Percentiles rank a stretch among this genome's conserved stretches.
phyloP scores from a whole-genome alignment of 2,329 filamentous ascomycete genomes.

The Cercospora nicotianae region DNA sequence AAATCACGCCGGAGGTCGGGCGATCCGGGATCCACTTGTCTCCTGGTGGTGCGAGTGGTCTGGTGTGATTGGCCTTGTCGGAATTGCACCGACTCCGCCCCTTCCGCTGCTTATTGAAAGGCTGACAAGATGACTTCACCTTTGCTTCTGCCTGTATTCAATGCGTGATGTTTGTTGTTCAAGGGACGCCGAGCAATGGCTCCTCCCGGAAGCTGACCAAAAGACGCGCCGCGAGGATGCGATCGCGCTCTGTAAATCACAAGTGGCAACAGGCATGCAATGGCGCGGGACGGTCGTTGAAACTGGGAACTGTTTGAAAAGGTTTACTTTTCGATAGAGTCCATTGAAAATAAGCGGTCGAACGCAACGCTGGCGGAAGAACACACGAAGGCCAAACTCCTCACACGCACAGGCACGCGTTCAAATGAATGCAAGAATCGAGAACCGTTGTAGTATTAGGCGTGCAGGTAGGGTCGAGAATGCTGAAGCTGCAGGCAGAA shows the following conservation, averaged over 20 bases:
- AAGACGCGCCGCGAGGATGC: not conserved
- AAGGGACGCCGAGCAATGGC: not conserved
- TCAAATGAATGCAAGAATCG: not conserved
- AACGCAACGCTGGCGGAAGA: not conserved
- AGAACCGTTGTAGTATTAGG: not conserved
- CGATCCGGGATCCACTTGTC: conserved; percentile 7
- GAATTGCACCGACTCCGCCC: conserved; percentile 2
- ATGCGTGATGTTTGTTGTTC: not conserved
- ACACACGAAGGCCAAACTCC: not conserved
- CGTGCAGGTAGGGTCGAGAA: not conserved
- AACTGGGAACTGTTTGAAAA: not conserved
- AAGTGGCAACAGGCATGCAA: not conserved
- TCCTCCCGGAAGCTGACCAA: not conserved
- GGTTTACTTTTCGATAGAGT: not conserved
- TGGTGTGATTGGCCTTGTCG: not conserved
- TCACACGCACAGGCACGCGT: not conserved
- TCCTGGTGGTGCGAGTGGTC: conserved; percentile 1
- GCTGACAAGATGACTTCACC: conserved; percentile 1
- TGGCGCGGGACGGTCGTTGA: not conserved
- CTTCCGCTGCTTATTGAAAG: not conserved
- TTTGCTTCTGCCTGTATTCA: not conserved
- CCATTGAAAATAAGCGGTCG: not conserved
- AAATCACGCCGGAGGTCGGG: conserved; percentile 1
- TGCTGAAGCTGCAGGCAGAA: not conserved
- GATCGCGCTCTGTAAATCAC: not conserved